Evolutionary conservation across 2,329 filamentous ascomycete genomes (phyloP).

Genomic region (Arthrinium puccinioides): DNA sequence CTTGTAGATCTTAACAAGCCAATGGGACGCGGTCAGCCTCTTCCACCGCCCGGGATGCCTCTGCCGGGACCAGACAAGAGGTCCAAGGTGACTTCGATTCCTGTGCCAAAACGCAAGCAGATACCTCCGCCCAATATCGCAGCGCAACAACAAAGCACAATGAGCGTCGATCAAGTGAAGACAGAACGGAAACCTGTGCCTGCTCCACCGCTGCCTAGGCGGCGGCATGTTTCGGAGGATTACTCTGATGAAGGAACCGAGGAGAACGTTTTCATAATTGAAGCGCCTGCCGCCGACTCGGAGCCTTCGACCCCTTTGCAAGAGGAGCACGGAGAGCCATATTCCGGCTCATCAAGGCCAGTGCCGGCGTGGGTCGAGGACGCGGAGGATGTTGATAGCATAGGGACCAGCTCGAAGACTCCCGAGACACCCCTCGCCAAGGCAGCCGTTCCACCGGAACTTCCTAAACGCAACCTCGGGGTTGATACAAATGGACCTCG

Average conservation of each 20-base stretch:
- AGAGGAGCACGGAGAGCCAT: slow-evolving; percentile 7
- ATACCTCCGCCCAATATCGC: slow-evolving; percentile 15
- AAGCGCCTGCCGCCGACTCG: slow-evolving; percentile 21
- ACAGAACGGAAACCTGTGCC: slow-evolving; percentile 19
- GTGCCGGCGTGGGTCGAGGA: slow-evolving; percentile 22
- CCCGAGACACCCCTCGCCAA: background rate
- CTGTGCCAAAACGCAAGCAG: slow-evolving; percentile 19
- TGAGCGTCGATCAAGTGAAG: slow-evolving; percentile 13
- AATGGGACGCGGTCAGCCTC: slow-evolving; percentile 25
- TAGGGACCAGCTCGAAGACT: background rate
- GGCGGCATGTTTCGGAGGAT: slow-evolving; percentile 21
- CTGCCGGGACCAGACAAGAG: slow-evolving; percentile 22
- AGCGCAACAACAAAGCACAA: slow-evolving; percentile 13
- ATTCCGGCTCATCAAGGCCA: slow-evolving; percentile 10
- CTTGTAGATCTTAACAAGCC: slow-evolving; percentile 23
- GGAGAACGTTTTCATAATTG: slow-evolving; percentile 23
- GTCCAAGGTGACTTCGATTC: slow-evolving; percentile 13
- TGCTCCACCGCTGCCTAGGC: slow-evolving; percentile 19
- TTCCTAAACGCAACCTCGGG: background rate
- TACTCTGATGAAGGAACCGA: slow-evolving; percentile 15
- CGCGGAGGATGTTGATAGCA: slow-evolving; percentile 10
- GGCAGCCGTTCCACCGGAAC: slow-evolving; percentile 5
- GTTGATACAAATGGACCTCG: slow-evolving; percentile 6
- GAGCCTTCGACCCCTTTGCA: slow-evolving; percentile 19
- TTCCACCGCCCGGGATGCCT: slow-evolving; percentile 24